Evolutionary conservation across 306 rosid genomes (phyloP).

Genomic region (Begonia peltatifolia): DNA sequence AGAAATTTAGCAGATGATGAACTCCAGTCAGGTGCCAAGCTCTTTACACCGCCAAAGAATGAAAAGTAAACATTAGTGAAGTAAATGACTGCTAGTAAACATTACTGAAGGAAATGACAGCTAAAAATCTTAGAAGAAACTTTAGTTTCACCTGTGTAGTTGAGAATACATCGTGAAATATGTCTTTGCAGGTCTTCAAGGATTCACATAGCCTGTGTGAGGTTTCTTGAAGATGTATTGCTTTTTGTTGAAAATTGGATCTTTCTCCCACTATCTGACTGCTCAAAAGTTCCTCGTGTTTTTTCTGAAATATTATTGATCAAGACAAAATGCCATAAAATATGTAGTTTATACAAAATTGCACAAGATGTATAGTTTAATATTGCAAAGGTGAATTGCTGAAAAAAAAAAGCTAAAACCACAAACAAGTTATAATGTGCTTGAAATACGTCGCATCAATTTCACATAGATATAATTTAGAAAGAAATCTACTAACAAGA

Average conservation of each 20-base stretch:
- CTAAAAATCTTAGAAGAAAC: not conserved
- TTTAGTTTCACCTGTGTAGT: constrained; percentile 40
- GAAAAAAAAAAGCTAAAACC: too few species aligned
- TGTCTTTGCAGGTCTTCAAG: constrained; percentile 39
- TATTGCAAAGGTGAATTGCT: too few species aligned
- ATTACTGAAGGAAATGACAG: not conserved
- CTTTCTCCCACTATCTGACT: constrained; percentile 25
- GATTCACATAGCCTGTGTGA: constrained; percentile 37
- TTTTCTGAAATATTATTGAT: constrained; percentile 29
- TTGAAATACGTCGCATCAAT: too few species aligned
- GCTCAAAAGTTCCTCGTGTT: constrained; percentile 34
- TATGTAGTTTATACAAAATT: too few species aligned
- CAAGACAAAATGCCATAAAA: too few species aligned
- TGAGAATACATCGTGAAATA: constrained; percentile 47
- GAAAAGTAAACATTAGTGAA: constrained; percentile 6
- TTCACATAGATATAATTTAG: too few species aligned
- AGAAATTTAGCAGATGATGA: constrained; percentile 34
- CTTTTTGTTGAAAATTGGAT: constrained; percentile 41
- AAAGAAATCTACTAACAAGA: too few species aligned
- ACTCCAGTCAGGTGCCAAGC: constrained; percentile 27
- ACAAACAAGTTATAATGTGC: too few species aligned
- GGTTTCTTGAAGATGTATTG: constrained; percentile 27
- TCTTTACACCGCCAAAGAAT: constrained; percentile 24
- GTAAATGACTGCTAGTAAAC: not conserved
- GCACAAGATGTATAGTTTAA: too few species aligned